Conservation (phyloP, 1,139 yeast genomes). For the Geotrichum cucujoidarum region DNA sequence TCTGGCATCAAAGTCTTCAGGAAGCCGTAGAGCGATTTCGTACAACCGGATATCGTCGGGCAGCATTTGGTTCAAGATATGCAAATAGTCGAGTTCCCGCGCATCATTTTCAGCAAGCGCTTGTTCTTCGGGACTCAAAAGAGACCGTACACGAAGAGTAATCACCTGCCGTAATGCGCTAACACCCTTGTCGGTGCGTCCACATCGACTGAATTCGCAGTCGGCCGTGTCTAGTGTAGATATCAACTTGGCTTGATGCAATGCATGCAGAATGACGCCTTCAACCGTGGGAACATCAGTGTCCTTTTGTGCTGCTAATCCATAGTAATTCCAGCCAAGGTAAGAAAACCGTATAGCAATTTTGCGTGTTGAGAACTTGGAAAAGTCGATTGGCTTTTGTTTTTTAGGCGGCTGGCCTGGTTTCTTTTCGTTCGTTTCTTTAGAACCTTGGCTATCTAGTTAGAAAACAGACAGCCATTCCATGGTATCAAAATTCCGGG, state of each 20-base stretch:
- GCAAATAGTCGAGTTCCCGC: slow-evolving; percentile 70
- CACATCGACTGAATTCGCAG: slow-evolving; percentile 81
- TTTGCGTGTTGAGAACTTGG: slow-evolving; percentile 59
- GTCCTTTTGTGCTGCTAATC: slow-evolving; percentile 68
- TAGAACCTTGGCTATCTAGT: not conserved
- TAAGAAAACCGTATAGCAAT: slow-evolving; percentile 63
- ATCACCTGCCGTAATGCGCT: slow-evolving; percentile 96
- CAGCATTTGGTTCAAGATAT: slow-evolving; percentile 66
- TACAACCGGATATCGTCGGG: slow-evolving; percentile 84
- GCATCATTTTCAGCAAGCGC: slow-evolving; percentile 50
- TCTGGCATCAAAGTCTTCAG: slow-evolving; percentile 79
- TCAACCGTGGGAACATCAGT: slow-evolving; percentile 85
- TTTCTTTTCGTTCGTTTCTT: not conserved
- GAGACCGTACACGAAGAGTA: slow-evolving; percentile 70
- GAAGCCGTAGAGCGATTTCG: slow-evolving; percentile 77
- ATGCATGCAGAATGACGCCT: slow-evolving; percentile 63
- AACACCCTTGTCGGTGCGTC: slow-evolving; percentile 94
- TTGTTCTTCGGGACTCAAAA: slow-evolving; percentile 55
- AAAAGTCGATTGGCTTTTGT: slow-evolving; percentile 59
- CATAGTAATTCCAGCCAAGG: slow-evolving; percentile 74
- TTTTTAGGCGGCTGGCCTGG: slow-evolving; percentile 20
- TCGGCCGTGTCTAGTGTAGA: slow-evolving; percentile 54
- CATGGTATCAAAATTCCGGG: no score
- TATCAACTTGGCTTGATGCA: slow-evolving; percentile 63
- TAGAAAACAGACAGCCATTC: not conserved